A percentile compares a stretch with the other conserved stretches of the same genome.
phyloP scores from a whole-genome alignment of 305 asterid species.

The Fraxinus velutina region DNA sequence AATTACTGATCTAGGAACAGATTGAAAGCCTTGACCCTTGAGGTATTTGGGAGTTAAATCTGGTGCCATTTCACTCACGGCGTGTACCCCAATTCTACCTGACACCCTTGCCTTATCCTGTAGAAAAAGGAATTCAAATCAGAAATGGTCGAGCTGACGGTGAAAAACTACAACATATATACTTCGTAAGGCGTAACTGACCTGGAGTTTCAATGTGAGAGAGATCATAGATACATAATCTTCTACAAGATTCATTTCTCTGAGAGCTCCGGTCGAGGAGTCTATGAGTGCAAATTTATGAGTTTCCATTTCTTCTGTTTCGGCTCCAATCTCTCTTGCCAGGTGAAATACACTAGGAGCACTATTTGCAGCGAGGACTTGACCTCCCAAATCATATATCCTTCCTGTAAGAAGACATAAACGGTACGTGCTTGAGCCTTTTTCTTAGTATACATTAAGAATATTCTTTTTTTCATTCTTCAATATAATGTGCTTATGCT shows the following conservation, averaged over 20 bases:
- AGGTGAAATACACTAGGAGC: constrained; percentile 76
- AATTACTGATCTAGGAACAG: constrained; percentile 69
- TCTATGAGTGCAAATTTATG: constrained; percentile 69
- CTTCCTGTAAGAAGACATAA: constrained; percentile 43
- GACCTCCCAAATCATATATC: constrained; percentile 82
- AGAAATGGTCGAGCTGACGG: neutral
- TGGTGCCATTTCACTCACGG: constrained; percentile 61
- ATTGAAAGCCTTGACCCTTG: constrained; percentile 45
- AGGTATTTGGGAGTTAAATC: constrained; percentile 60
- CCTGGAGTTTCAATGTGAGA: constrained; percentile 79
- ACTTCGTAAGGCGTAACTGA: constrained; percentile 17
- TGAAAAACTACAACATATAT: neutral
- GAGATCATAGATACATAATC: constrained; percentile 73
- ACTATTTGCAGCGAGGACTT: constrained; percentile 83
- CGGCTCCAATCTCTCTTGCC: constrained; percentile 62
- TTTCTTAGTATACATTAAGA: neutral
- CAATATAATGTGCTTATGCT: neutral
- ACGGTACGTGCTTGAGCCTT: neutral
- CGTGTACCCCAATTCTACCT: constrained; percentile 68
- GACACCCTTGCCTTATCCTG: constrained; percentile 68
- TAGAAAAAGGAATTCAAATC: neutral
- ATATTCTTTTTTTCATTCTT: neutral
- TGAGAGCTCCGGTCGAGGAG: constrained; percentile 57
- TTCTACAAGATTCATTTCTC: constrained; percentile 58
- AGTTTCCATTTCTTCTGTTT: constrained; percentile 67